Conservation (phyloP, 495 filamentous ascomycete genomes). For the Parathielavia hyrcaniae region DNA sequence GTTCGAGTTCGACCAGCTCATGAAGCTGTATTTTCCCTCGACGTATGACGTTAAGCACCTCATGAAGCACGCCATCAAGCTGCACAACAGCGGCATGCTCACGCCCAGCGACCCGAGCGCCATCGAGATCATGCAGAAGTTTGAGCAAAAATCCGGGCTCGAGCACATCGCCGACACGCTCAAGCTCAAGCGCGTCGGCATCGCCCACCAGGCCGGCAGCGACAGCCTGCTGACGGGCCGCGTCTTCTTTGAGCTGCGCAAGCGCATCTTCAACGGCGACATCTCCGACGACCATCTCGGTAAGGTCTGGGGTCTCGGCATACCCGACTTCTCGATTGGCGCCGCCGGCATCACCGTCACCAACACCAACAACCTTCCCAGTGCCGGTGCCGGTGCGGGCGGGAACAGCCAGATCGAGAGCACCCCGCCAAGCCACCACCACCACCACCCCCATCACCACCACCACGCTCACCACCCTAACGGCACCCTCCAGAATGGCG, state of each 20-base stretch:
- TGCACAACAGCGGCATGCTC: slow-evolving; percentile 60
- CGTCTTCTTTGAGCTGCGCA: slow-evolving; percentile 83
- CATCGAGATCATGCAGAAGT: slow-evolving; percentile 63
- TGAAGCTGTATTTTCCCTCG: slow-evolving; percentile 84
- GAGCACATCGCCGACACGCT: slow-evolving; percentile 92
- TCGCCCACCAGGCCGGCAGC: slow-evolving; percentile 82
- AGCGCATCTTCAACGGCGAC: slow-evolving; percentile 74
- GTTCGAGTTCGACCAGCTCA: slow-evolving; percentile 72
- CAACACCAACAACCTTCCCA: slow-evolving; percentile 20
- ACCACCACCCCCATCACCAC: slow-evolving; percentile 24
- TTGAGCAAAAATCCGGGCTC: slow-evolving; percentile 79
- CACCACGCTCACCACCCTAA: slow-evolving; percentile 21
- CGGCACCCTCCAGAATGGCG: slow-evolving; percentile 37
- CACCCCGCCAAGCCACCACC: slow-evolving; percentile 30
- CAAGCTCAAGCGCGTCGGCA: slow-evolving; percentile 76
- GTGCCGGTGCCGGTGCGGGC: slow-evolving; percentile 19
- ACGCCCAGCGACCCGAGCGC: slow-evolving; percentile 58
- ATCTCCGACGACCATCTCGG: slow-evolving; percentile 71
- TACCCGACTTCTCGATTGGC: slow-evolving; percentile 49
- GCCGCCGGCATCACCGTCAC: slow-evolving; percentile 34
- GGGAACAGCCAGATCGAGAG: slow-evolving; percentile 29
- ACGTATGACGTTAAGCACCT: slow-evolving; percentile 96
- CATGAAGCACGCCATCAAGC: slow-evolving; percentile 63
- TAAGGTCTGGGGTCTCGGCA: slow-evolving; percentile 78
- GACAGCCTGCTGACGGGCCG: slow-evolving; percentile 89